Evolutionary conservation across 441 rosid species (phyloP).

Genomic region (Lepidium campestre): DNA sequence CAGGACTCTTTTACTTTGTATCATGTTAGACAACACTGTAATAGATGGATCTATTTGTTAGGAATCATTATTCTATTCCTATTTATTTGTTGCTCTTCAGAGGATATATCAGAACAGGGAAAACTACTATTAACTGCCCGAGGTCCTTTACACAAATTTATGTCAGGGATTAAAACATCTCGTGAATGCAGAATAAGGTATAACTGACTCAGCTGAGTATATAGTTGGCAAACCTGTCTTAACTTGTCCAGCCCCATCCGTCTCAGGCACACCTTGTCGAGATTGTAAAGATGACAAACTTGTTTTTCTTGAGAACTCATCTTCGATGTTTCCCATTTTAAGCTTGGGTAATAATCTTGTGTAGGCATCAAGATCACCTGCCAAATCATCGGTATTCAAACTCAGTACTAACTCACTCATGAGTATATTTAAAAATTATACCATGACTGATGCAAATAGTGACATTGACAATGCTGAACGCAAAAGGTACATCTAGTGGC

Average conservation of each 20-base stretch:
- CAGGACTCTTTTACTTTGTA: neutral
- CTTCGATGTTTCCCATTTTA: constrained; percentile 62
- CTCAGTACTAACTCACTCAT: neutral
- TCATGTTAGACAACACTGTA: neutral
- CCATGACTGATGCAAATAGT: neutral
- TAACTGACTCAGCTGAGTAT: constrained; percentile 4
- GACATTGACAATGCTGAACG: constrained; percentile 8
- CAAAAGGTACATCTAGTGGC: neutral
- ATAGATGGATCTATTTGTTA: neutral
- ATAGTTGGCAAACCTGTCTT: constrained; percentile 62
- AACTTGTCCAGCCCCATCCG: constrained; percentile 48
- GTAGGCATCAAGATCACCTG: constrained; percentile 84
- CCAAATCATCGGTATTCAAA: constrained; percentile 15
- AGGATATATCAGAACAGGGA: neutral
- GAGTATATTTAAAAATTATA: neutral
- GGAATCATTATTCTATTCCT: neutral
- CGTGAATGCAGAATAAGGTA: neutral
- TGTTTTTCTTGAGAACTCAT: constrained; percentile 41
- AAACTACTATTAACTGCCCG: neutral
- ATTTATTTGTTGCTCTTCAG: neutral
- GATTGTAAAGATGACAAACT: constrained; percentile 34
- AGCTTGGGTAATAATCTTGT: constrained; percentile 67
- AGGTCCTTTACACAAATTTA: neutral
- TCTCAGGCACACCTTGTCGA: constrained; percentile 39
- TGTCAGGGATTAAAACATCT: neutral